A percentile compares a stretch with the other conserved stretches of the same genome.
Conservation (phyloP, 2,329 filamentous ascomycete genomes). For the Cladosporium sp. region DNA sequence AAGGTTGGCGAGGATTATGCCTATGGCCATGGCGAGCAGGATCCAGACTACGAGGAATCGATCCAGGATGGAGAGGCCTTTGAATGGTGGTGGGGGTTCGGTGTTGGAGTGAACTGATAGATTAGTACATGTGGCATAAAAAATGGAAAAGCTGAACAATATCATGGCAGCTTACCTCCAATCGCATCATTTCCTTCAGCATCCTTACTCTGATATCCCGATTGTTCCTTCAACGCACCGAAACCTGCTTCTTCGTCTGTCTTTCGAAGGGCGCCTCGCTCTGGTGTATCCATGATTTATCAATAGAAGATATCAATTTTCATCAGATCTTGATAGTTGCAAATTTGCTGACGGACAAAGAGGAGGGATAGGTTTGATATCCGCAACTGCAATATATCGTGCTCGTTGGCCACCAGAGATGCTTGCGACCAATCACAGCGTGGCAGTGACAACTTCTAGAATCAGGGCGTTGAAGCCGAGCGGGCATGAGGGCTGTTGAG, state of each 20-base stretch:
- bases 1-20: conserved; percentile 72
- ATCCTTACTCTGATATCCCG: background rate
- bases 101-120: too few species aligned
- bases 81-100: conserved; percentile 26
- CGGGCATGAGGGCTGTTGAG: too few species aligned
- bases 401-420: background rate
- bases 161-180: too few species aligned
- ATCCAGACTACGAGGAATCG: conserved; percentile 57
- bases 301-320: background rate
- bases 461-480: background rate
- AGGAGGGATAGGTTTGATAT: too few species aligned
- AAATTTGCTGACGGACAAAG: too few species aligned
- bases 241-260: conserved; percentile 2
- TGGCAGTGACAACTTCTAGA: background rate
- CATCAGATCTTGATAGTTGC: too few species aligned
- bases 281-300: conserved; percentile 3
- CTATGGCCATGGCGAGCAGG: conserved; percentile 69
- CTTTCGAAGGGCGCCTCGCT: conserved; percentile 4
- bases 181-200: too few species aligned
- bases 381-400: too few species aligned
- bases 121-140: too few species aligned
- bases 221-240: background rate
- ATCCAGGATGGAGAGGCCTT: conserved; percentile 41
- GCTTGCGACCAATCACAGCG: conserved; percentile 4
- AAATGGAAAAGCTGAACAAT: too few species aligned